Evolutionary conservation across 805 yeast species (phyloP).

Genomic region (Millerozyma acaciae): DNA sequence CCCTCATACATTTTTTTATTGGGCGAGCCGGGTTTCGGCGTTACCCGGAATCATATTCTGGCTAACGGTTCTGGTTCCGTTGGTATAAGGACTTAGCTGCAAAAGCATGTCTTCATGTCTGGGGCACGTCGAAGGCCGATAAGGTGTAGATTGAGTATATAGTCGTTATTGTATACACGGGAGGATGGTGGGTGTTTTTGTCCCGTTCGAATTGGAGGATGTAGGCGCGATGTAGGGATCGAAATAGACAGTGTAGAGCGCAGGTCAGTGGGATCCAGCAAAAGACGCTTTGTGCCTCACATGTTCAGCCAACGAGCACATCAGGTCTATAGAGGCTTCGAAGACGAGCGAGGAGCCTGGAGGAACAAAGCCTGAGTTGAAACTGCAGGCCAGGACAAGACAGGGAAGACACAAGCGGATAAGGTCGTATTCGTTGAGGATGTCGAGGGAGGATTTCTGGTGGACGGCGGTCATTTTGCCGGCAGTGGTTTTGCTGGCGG

Average conservation of each 20-base stretch:
- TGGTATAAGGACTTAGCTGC: no score
- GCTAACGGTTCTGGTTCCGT: neutral
- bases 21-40: slow-evolving; percentile 13
- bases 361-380: slow-evolving; percentile 16
- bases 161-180: no score
- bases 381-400: slow-evolving; percentile 17
- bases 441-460: slow-evolving; percentile 17
- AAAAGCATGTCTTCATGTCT: no score
- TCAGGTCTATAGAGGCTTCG: neutral
- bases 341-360: slow-evolving; percentile 13
- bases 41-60: slow-evolving; percentile 8
- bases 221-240: no score
- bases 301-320: neutral
- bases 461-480: slow-evolving; percentile 21
- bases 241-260: no score
- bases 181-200: no score
- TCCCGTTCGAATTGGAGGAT: no score
- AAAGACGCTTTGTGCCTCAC: no score
- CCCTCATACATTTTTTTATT: slow-evolving; percentile 14
- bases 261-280: no score
- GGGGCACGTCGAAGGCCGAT: no score
- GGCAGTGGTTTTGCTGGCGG: slow-evolving; percentile 1
- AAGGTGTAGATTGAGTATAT: no score
- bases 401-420: slow-evolving; percentile 32
- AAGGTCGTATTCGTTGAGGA: slow-evolving; percentile 21